Conservation (phyloP, 345 rosid species). For the Eucalyptus marginata region DNA sequence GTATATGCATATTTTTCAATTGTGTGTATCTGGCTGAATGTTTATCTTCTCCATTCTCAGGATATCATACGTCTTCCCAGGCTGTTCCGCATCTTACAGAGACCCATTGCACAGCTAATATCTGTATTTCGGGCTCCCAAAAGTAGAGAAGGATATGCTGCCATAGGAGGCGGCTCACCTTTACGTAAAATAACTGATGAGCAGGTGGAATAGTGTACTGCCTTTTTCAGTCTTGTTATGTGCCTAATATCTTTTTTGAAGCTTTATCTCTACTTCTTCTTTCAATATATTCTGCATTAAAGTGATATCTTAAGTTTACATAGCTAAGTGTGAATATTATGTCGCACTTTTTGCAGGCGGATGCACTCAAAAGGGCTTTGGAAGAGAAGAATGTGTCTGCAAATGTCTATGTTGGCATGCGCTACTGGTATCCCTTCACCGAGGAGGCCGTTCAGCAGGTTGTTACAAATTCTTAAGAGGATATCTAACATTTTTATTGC, state of each 20-base stretch:
- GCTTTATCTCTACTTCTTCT: neutral
- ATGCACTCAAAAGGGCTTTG: constrained; percentile 55
- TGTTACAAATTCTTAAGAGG: neutral
- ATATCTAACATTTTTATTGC: neutral
- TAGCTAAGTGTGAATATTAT: neutral
- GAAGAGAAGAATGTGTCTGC: constrained; percentile 48
- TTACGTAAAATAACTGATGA: constrained; percentile 78
- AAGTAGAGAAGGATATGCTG: constrained; percentile 95
- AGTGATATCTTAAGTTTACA: neutral
- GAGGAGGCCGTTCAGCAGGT: constrained; percentile 92
- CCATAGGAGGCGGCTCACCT: constrained; percentile 96
- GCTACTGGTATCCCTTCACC: constrained; percentile 90
- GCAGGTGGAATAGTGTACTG: constrained; percentile 25
- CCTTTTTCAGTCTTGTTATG: neutral
- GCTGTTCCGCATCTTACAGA: constrained; percentile 71
- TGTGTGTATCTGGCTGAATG: neutral
- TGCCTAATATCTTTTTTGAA: neutral
- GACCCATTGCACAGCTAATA: constrained; percentile 66
- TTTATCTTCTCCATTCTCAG: constrained; percentile 9
- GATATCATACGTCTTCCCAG: constrained; percentile 91
- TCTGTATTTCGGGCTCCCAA: constrained; percentile 82
- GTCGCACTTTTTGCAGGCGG: constrained; percentile 31
- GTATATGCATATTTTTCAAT: neutral
- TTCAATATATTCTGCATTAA: neutral
- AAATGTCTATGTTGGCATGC: constrained; percentile 78